Evolutionary conservation across 768 basidiomycete genomes (phyloP).

Genomic region (Lactarius hatsudake): DNA sequence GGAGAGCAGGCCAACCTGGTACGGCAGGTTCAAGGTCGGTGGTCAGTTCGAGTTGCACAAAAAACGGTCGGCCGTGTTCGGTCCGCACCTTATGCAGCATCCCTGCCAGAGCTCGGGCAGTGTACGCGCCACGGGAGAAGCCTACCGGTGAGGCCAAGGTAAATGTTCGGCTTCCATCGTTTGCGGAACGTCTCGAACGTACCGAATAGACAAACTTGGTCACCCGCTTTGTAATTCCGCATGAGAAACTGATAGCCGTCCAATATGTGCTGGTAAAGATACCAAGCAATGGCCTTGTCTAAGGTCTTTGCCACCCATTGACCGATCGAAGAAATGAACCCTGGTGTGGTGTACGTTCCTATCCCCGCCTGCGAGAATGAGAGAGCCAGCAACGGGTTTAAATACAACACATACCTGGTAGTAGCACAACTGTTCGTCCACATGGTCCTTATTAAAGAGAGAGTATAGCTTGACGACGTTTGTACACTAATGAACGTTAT

Average conservation of each 20-base stretch:
- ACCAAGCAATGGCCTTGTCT: conserved; percentile 75
- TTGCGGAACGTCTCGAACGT: conserved; percentile 17
- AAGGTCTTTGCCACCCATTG: conserved; percentile 56
- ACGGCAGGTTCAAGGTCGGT: not conserved
- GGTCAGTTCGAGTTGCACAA: not conserved
- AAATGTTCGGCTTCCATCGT: conserved; percentile 11
- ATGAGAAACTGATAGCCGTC: conserved; percentile 76
- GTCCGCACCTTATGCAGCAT: conserved; percentile 54
- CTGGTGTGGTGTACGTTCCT: conserved; percentile 45
- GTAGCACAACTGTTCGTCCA: conserved; percentile 44
- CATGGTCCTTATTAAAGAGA: conserved; percentile 38
- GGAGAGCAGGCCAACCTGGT: conserved; percentile 67
- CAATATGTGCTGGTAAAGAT: conserved; percentile 65
- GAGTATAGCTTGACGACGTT: conserved; percentile 41
- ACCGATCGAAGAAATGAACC: conserved; percentile 58
- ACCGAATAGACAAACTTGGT: conserved; percentile 74
- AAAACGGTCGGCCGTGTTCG: not conserved
- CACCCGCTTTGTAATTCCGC: conserved; percentile 68
- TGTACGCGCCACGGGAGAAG: conserved; percentile 72
- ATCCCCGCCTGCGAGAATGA: not conserved
- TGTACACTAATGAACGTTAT: conserved; percentile 35
- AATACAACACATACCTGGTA: conserved; percentile 54
- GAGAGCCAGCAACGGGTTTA: not conserved
- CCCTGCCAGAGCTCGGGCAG: conserved; percentile 70
- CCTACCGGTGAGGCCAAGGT: conserved; percentile 39